These are phyloP conservation scores for Theobroma grandiflorum DNA, from an alignment of 441 rosid species.

Conservation along the genomic window DNA sequence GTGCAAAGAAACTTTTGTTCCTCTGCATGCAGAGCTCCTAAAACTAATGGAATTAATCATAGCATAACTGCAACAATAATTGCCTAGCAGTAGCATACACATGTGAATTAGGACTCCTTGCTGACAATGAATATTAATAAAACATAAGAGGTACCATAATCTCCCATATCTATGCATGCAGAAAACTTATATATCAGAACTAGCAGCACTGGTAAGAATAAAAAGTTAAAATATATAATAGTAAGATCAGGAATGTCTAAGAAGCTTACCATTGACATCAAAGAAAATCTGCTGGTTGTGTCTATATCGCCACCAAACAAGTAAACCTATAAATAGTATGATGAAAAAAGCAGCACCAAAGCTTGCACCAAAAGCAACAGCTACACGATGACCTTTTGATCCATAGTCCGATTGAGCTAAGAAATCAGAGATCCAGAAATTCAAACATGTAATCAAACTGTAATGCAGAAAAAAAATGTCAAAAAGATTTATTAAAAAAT, in stretches of 20 bases:
- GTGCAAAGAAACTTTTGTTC: background rate
- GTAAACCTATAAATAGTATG: slow-evolving; percentile 56
- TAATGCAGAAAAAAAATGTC: background rate
- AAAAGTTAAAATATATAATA: background rate
- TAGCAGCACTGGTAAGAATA: background rate
- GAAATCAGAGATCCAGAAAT: slow-evolving; percentile 22
- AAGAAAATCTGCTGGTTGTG: slow-evolving; percentile 91
- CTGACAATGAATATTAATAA: background rate
- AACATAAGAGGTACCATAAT: background rate
- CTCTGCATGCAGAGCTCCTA: background rate
- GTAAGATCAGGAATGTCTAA: background rate
- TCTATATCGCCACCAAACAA: slow-evolving; percentile 89
- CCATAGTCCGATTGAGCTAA: slow-evolving; percentile 63
- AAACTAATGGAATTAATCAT: background rate
- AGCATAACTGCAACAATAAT: background rate
- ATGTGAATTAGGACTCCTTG: background rate
- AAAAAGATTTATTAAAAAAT: background rate
- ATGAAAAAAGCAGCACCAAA: slow-evolving; percentile 74
- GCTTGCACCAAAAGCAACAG: slow-evolving; percentile 82
- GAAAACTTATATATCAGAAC: background rate
- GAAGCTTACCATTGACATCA: slow-evolving; percentile 81
- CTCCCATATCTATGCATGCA: background rate
- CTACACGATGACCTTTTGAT: slow-evolving; percentile 64
- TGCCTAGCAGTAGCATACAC: background rate
- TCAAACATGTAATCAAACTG: slow-evolving; percentile 18